phyloP scores from a whole-genome alignment of 2,329 filamentous ascomycete species.

The Trichoderma asperellum region DNA sequence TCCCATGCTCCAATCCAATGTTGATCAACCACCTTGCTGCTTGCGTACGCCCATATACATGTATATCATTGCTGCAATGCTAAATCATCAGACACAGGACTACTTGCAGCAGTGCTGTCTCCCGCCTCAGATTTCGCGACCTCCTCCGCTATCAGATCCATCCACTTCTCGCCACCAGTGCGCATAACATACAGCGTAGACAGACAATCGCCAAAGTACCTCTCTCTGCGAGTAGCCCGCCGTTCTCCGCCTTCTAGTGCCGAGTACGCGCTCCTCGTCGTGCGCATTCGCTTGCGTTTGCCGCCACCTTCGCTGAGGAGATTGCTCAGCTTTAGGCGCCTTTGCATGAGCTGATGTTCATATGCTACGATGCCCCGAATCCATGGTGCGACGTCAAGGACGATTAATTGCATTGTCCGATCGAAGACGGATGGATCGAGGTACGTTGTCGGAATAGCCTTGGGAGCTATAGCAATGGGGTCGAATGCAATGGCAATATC shows the following conservation, averaged over 20 bases:
- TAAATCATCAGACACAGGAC: conserved; percentile 25
- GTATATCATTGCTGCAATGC: conserved; percentile 7
- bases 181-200: conserved; percentile 65
- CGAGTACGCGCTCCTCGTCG: conserved; percentile 73
- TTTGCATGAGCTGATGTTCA: conserved; percentile 71
- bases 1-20: not conserved
- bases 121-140: conserved; percentile 30
- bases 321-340: conserved; percentile 65
- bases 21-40: not conserved
- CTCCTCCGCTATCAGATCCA: conserved; percentile 34
- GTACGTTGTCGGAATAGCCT: conserved; percentile 42
- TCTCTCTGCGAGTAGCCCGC: conserved; percentile 67
- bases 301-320: conserved; percentile 65
- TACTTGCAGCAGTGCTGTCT: conserved; percentile 23
- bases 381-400: conserved; percentile 83
- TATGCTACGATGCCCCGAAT: conserved; percentile 82
- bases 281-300: conserved; percentile 60
- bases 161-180: conserved; percentile 60
- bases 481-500: conserved; percentile 65
- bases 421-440: conserved; percentile 78
- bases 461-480: conserved; percentile 58
- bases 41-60: not conserved
- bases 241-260: conserved; percentile 77
- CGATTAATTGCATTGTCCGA: conserved; percentile 66
- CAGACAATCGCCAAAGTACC: conserved; percentile 68